Base-by-base conservation (phyloP, 805 yeast species). In the Candida nemodendra region DNA sequence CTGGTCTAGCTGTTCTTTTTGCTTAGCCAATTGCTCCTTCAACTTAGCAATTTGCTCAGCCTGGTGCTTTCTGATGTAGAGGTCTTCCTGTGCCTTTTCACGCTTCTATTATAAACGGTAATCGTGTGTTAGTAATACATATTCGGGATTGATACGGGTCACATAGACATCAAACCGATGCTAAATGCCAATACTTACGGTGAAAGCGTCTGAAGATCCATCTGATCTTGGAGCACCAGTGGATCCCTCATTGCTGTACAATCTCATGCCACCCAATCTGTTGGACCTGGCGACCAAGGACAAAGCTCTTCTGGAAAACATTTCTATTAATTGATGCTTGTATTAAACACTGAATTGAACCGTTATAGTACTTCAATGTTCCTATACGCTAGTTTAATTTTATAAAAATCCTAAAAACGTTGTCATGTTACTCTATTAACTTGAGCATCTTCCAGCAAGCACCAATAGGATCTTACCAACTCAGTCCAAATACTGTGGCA, bases 51-150 rank as follows among this genome's bases (percentile, higher is more conserved):
- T 72, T 72, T 84, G 88, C 65, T 88, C 95, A 61, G 82, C 84
- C 72, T 91, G 96, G 61, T 84, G 95, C 69, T 87, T 81, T 68
- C 79, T 86, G 66, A 89, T 72, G 71, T 80, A 90, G 56, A 71
- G 73, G 62, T 84, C 88, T 72, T 91, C 99, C 61, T 81, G 81
- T 47, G 96, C 96, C 68, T 78, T 83, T 74, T 93, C 99, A 64
- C 95, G 89, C 64, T 89, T 87, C 75, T 75, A 52, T 54, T n/a
- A n/a, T n/a, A n/a, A n/a, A n/a, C n/a, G n/a, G n/a, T n/a, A n/a
- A n/a, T n/a, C n/a, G 18, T 17, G 22, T 37, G 50, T 47, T 66
- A 26, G 59, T 59, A 25, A 45, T 47, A 53, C 63, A 58, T 36
- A 64, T 27, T 28, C 55, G 51, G 22, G 66, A n/a, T n/a, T n/a